A percentile compares a stretch with the other conserved stretches of the same genome.
Evolutionary conservation across 208 protist genomes (phyloP).

Genomic region (Leishmania major): DNA sequence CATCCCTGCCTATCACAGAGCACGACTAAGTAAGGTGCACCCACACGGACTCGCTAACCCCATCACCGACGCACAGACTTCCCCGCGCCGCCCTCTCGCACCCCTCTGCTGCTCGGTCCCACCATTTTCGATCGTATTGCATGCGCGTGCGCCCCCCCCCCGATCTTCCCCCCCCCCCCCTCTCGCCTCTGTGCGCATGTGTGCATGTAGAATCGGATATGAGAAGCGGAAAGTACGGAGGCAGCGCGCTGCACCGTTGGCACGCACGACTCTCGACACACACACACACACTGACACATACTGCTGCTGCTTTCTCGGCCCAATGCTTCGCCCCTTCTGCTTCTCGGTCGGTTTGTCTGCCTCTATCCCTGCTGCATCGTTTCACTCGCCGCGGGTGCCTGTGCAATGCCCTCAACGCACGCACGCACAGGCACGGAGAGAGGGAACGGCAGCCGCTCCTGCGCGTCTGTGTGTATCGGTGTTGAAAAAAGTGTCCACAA

Average conservation of each 20-base stretch:
- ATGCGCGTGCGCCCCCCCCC: neutral
- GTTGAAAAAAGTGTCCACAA: neutral
- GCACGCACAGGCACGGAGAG: neutral
- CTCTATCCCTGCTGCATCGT: neutral
- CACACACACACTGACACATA: neutral
- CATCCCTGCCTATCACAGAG: conserved; percentile 1
- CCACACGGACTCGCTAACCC: neutral
- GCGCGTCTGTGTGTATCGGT: too few species aligned
- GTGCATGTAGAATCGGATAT: neutral
- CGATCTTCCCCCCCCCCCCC: neutral
- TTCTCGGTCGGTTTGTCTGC: neutral
- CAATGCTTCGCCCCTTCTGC: neutral
- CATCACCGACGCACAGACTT: neutral
- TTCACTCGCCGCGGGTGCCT: neutral
- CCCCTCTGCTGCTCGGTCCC: neutral
- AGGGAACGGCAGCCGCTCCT: neutral
- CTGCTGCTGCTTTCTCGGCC: neutral
- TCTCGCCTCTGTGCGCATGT: neutral
- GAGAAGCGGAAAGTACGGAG: neutral
- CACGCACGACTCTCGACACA: neutral
- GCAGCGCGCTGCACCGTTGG: neutral
- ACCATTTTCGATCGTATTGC: neutral
- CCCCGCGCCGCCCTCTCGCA: neutral
- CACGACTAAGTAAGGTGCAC: neutral
- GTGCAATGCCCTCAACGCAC: neutral